Base-by-base conservation (phyloP, 768 basidiomycete genomes). In the Steccherinum ochraceum region DNA sequence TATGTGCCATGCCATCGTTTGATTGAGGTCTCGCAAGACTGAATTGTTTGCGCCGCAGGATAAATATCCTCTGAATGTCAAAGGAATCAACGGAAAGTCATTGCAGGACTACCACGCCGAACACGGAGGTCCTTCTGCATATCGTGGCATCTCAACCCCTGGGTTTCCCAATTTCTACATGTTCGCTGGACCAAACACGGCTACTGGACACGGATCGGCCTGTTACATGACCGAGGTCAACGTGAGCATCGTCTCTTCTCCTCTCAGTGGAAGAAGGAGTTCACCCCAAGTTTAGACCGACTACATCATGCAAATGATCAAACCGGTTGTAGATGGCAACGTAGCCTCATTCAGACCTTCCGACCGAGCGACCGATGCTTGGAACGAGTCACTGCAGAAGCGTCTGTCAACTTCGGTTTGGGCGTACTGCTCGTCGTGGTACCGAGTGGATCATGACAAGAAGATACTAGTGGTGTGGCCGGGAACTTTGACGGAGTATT, bases 91-190 rank as follows among this genome's bases (percentile, higher is more conserved):
- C 12, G 62, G 56, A 24, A 45, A 51, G 43, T 61, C 61, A 5
- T 18, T 70, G 0, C 50, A 56, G 26, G 64, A 62, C 21, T 71
- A 64, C 46, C 69, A 56, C 25, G 52, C 59, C 4, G 46, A 53
- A 1, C 60, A 66, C 5, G 64, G 58, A 3, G 68, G 69, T 12
- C 69, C 69, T 4, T 58, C 62, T 3, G 69, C 62, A 5, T 71
- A 71, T 49, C 52, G 49, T 20, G 67, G 69, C 12, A 65, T 64
- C 2, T 48, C 60, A 7, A 49, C 70, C 27, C 69, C 69, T 5
- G 64, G 58, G n/a, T 71, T 70, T 16, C 69, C 70, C 0, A 72
- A 70, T 40, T 66, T 67, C 49, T 69, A 64, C 54, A 58, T 63
- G 50, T 25, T 70, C 11, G 50, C 30, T 16, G 30, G 61, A 7